Evolutionary conservation across 2,329 filamentous ascomycete genomes (phyloP).

Genomic region (Lojkania enalia): DNA sequence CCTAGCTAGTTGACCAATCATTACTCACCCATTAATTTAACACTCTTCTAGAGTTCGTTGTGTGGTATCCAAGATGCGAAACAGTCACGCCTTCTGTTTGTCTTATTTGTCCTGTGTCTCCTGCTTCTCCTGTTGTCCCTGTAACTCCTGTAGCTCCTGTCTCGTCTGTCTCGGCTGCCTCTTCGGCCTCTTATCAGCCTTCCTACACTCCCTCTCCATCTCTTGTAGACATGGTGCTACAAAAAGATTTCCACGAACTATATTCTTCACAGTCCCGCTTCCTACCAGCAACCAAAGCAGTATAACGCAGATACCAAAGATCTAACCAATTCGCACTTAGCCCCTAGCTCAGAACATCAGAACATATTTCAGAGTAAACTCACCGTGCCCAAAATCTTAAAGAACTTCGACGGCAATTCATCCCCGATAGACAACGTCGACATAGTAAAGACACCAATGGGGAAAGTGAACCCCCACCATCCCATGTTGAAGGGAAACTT

Average conservation of each 20-base stretch:
- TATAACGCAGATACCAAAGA: conserved; percentile 55
- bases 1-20: no score
- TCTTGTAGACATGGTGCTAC: conserved; percentile 56
- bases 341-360: neutral
- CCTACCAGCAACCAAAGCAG: conserved; percentile 60
- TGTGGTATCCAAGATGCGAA: no score
- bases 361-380: conserved; percentile 7
- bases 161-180: no score
- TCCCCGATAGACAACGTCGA: conserved; percentile 52
- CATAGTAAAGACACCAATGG: conserved; percentile 53
- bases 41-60: no score
- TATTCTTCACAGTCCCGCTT: conserved; percentile 52
- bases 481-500: conserved; percentile 64
- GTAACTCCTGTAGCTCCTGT: no score
- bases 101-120: no score
- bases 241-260: conserved; percentile 55
- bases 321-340: conserved; percentile 25
- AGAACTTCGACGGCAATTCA: conserved; percentile 60
- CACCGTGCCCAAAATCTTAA: conserved; percentile 57
- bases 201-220: conserved; percentile 22
- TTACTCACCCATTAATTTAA: no score
- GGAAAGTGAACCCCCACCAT: conserved; percentile 65
- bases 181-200: no score
- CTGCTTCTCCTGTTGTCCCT: no score
- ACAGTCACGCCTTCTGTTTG: no score